phyloP scores from a whole-genome alignment of 2,329 filamentous ascomycete species.

The Aspergillus sp. region DNA sequence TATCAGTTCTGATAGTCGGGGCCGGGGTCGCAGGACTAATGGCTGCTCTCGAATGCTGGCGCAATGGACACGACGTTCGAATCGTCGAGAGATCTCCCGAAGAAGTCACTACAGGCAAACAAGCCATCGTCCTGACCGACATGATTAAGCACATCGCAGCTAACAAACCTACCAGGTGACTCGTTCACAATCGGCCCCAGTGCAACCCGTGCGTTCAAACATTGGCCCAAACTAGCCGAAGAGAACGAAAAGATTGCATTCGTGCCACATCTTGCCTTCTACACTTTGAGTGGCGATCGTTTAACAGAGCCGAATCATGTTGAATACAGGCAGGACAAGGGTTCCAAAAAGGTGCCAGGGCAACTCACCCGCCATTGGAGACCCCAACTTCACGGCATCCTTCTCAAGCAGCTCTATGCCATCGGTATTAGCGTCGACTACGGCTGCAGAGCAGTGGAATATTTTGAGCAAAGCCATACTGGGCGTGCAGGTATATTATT shows the following conservation, averaged over 20 bases:
- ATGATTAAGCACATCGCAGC: not conserved
- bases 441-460: constrained; percentile 31
- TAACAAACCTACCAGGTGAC: constrained; percentile 4
- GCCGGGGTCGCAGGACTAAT: constrained; percentile 31
- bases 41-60: constrained; percentile 30
- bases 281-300: constrained; percentile 9
- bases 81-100: constrained; percentile 25
- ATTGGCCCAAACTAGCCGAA: constrained; percentile 18
- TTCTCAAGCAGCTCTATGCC: constrained; percentile 26
- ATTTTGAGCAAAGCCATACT: constrained; percentile 20
- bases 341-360: not conserved
- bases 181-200: constrained; percentile 16
- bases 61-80: constrained; percentile 30
- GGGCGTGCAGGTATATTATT: constrained; percentile 4
- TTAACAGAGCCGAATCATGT: constrained; percentile 16
- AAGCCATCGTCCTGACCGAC: too few species aligned
- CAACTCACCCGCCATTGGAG: constrained; percentile 6
- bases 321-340: constrained; percentile 3
- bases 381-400: constrained; percentile 17
- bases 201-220: constrained; percentile 14
- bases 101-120: constrained; percentile 9
- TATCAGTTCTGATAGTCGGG: constrained; percentile 29
- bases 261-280: constrained; percentile 14
- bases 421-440: constrained; percentile 34
- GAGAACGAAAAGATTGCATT: constrained; percentile 10